A percentile compares a stretch with the other conserved stretches of the same genome.
Conservation (phyloP, 2,329 filamentous ascomycete genomes). For the Cytospora piceicola region DNA sequence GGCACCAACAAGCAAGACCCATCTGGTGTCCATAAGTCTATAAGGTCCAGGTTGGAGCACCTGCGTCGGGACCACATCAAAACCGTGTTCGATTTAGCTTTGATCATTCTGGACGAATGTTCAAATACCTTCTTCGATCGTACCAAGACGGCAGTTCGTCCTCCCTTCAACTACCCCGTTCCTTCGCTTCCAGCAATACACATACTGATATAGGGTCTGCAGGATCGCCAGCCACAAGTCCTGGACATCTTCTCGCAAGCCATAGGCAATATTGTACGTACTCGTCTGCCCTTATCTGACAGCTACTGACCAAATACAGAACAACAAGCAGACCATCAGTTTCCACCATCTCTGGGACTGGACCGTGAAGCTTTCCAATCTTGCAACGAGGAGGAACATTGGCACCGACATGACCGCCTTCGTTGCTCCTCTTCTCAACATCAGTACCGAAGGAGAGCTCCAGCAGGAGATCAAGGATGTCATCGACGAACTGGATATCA, state of each 20-base stretch:
- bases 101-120: conserved; percentile 33
- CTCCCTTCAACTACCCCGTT: not conserved
- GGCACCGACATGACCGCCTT: not conserved
- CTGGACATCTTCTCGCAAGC: conserved; percentile 42
- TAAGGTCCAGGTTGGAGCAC: conserved; percentile 26
- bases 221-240: conserved; percentile 12
- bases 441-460: conserved; percentile 46
- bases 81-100: conserved; percentile 32
- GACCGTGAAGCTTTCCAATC: conserved; percentile 31
- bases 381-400: not conserved
- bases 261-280: conserved; percentile 46
- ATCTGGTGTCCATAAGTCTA: conserved; percentile 32
- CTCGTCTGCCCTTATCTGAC: not conserved
- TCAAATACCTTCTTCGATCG: conserved; percentile 33
- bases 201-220: not conserved
- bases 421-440: conserved; percentile 41
- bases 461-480: conserved; percentile 52
- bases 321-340: conserved; percentile 39
- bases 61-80: conserved; percentile 29
- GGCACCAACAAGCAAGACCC: conserved; percentile 26
- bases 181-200: rapidly evolving
- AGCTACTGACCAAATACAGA: not conserved
- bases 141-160: conserved; percentile 13
- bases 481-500: conserved; percentile 52
- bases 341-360: conserved; percentile 45